Conservation (phyloP, 371 early-diverging fungal genomes). For the Rhizopus arrhizus region DNA sequence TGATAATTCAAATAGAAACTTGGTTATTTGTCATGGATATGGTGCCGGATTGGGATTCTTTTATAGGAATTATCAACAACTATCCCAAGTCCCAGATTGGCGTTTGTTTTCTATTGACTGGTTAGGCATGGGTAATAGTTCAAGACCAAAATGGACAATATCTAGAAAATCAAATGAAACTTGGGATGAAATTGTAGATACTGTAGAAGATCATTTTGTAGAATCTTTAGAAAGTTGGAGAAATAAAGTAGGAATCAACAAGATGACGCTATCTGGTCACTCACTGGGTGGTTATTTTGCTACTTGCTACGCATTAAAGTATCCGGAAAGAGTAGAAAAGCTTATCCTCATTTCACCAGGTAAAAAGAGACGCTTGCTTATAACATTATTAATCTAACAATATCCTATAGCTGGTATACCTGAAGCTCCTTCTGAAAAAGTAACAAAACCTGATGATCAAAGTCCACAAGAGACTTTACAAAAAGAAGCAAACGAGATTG, state of each 20-base stretch:
- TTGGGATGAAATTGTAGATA: conserved; percentile 54
- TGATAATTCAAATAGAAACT: conserved; percentile 41
- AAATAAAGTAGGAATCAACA: conserved; percentile 70
- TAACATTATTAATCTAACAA: conserved; percentile 1
- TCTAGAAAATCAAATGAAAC: conserved; percentile 34
- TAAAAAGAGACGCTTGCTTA: not conserved
- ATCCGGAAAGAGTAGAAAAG: conserved; percentile 87
- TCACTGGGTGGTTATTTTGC: conserved; percentile 90
- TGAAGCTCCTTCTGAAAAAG: conserved; percentile 42
- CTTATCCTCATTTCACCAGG: conserved; percentile 89
- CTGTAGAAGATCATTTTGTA: conserved; percentile 84
- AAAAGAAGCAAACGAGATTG: conserved; percentile 38
- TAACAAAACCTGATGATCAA: conserved; percentile 20
- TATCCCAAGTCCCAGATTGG: conserved; percentile 69
- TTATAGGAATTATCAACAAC: conserved; percentile 76
- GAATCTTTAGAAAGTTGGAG: conserved; percentile 93
- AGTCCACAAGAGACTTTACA: conserved; percentile 36
- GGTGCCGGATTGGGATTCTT: conserved; percentile 90
- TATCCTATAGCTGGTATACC: conserved; percentile 57
- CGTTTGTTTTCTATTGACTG: conserved; percentile 84
- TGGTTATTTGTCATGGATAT: conserved; percentile 91
- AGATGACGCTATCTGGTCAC: conserved; percentile 84
- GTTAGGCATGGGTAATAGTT: conserved; percentile 86
- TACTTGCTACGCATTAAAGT: conserved; percentile 82
- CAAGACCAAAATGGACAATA: conserved; percentile 70